Base-by-base conservation (phyloP, 805 yeast species). In the Yamadazyma laniorum region DNA sequence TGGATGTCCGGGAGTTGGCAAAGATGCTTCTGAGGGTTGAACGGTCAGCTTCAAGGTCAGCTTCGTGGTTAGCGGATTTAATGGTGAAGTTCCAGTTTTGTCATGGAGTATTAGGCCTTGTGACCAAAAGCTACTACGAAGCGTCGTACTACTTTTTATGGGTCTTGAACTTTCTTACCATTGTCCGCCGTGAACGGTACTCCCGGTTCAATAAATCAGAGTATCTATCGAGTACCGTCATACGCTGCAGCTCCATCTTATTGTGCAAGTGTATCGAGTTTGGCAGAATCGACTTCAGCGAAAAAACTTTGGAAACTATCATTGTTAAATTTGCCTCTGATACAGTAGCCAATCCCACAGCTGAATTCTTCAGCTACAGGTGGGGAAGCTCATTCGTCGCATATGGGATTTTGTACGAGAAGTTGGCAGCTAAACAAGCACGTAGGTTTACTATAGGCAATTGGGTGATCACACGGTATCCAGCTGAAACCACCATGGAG, bases 371-470 rank as follows among this genome's bases (percentile, higher is more conserved):
- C 25, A 43, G 44, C 18, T 56, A 63, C 32, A 50, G 60, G 37
- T 48, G 70, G 23, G 50, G 65, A 2, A 35, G 33, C n/a, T 49
- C 42, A 28, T 59, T 56, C 34, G 15, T 45, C 1, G 34, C 45
- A 7, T 48, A 51, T 41, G 64, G 64, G 4, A 30, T 33, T 11
- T 30, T 53, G 1, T 55, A 44, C 35, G 65, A 60, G 31, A 37
- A 35, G 19, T 30, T 50, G n/a, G 47, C 60, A 4, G 23, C 11
- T 13, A 35, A 3, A 23, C 19, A 25, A 29, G 45, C 11, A 19
- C n/a, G 29, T 18, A 11, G 11, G 6, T 34, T 31, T 9, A 35
- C 43, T 1, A 48, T 50, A 22, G 34, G 33, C 14, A 45, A 43
- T 2, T 18, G 34, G 1, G 31, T 19, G n/a, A 18, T 37, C 15